A percentile compares a stretch with the other conserved stretches of the same genome.
phyloP scores from a whole-genome alignment of 2,329 filamentous ascomycete species.

The Grosmannia penicillata region DNA sequence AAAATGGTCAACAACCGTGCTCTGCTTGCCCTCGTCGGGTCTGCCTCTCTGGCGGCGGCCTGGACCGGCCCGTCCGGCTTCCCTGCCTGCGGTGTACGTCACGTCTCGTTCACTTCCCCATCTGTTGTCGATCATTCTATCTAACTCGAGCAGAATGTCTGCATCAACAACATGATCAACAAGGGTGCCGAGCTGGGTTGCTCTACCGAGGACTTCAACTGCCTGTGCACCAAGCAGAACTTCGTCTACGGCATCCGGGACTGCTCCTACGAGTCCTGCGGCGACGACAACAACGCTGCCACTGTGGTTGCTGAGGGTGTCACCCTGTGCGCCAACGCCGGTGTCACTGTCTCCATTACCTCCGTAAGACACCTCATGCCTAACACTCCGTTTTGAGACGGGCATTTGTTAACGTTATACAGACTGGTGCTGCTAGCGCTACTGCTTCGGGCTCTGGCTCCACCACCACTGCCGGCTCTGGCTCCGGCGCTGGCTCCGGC shows the following conservation, averaged over 20 bases:
- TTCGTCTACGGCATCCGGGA: conserved; percentile 36
- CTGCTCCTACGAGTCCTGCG: conserved; percentile 31
- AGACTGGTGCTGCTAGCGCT: conserved; percentile 5
- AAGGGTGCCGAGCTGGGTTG: conserved; percentile 32
- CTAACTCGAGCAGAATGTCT: conserved; percentile 31
- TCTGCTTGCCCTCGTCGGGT: conserved; percentile 23
- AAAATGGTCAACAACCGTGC: conserved; percentile 23
- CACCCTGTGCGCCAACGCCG: conserved; percentile 21
- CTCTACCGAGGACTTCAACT: conserved; percentile 21
- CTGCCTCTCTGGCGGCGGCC: conserved; percentile 23
- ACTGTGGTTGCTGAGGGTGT: conserved; percentile 24
- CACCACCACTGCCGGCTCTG: not conserved
- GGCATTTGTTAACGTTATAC: not conserved
- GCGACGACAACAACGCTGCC: conserved; percentile 17
- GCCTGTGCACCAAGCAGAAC: conserved; percentile 31
- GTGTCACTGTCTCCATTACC: conserved; percentile 20
- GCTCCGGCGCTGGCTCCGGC: not conserved
- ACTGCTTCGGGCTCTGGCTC: conserved; percentile 4
- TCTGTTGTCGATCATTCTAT: too few species aligned
- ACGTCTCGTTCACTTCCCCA: too few species aligned
- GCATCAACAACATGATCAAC: conserved; percentile 35
- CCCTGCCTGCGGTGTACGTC: conserved; percentile 38
- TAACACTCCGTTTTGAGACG: not conserved
- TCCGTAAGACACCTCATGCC: conserved; percentile 13
- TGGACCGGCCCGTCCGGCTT: conserved; percentile 23